Percentiles rank a stretch among this genome's conserved stretches.
These are phyloP conservation scores for Kockiozyma suomiensis DNA, from an alignment of 805 yeast genomes.

Conservation along the genomic window DNA sequence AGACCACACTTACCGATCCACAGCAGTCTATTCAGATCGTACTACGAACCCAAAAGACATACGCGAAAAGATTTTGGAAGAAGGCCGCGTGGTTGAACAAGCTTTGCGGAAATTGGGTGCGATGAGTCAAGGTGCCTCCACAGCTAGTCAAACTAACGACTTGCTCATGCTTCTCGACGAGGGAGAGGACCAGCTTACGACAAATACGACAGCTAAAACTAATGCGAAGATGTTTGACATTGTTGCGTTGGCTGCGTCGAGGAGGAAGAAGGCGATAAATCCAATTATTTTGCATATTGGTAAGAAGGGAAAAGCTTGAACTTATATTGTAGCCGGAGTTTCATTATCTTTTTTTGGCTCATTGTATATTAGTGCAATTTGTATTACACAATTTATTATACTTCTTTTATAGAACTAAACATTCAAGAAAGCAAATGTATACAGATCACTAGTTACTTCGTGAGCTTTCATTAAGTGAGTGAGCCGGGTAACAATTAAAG, in stretches of 20 bases:
- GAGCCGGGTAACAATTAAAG: not conserved
- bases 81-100: slow-evolving; percentile 76
- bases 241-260: slow-evolving; percentile 16
- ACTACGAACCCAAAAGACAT: slow-evolving; percentile 71
- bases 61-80: slow-evolving; percentile 72
- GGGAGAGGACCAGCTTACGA: slow-evolving; percentile 1
- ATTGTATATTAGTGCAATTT: not conserved
- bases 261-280: slow-evolving; percentile 18
- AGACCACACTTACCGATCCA: slow-evolving; percentile 82
- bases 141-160: not conserved
- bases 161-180: not conserved
- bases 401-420: no score
- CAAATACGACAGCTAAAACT: not conserved
- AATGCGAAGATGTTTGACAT: slow-evolving; percentile 21
- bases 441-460: no score
- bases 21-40: slow-evolving; percentile 66
- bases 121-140: not conserved
- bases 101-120: slow-evolving; percentile 66
- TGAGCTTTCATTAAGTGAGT: no score
- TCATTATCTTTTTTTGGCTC: not conserved
- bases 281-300: slow-evolving; percentile 26
- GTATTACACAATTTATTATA: no score
- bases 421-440: no score
- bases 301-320: slow-evolving; percentile 17
- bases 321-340: not conserved